A percentile compares a stretch with the other conserved stretches of the same genome.
phyloP scores from a whole-genome alignment of 192 early-diverging fungal genomes.

The Coemansia sp. region DNA sequence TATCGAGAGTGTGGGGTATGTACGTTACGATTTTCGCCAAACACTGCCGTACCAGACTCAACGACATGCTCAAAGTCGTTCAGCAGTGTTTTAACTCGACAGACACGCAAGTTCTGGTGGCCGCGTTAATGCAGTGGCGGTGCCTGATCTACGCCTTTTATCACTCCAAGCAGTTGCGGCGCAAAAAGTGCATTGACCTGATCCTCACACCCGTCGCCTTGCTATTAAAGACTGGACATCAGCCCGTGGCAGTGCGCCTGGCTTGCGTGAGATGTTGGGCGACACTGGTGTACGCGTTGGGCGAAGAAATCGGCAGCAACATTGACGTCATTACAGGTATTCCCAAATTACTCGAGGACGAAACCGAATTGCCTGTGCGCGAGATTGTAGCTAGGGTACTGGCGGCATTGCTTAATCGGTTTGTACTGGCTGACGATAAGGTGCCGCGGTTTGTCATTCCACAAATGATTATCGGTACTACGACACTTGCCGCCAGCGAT shows the following conservation, averaged over 20 bases:
- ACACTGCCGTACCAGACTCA: conserved; percentile 25
- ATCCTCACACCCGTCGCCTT: conserved; percentile 33
- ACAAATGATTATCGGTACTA: conserved; percentile 51
- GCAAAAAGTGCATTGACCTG: conserved; percentile 29
- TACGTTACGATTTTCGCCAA: conserved; percentile 37
- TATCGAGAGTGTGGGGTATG: conserved; percentile 53
- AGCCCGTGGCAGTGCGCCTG: conserved; percentile 15
- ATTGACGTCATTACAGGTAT: conserved; percentile 22
- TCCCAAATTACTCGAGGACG: not conserved
- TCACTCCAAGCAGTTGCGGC: conserved; percentile 26
- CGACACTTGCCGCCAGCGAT: conserved; percentile 44
- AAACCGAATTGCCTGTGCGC: conserved; percentile 18
- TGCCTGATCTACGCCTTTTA: conserved; percentile 53
- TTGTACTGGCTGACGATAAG: conserved; percentile 20
- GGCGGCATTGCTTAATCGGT: conserved; percentile 28
- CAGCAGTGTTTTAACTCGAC: conserved; percentile 48
- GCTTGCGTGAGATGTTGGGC: conserved; percentile 51
- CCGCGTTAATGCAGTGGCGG: conserved; percentile 52
- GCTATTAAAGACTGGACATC: conserved; percentile 9
- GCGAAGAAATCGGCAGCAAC: conserved; percentile 34
- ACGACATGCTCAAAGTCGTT: conserved; percentile 28
- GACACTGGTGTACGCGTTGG: conserved; percentile 49
- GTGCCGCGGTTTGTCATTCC: conserved; percentile 41
- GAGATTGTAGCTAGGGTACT: conserved; percentile 31
- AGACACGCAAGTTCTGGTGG: conserved; percentile 24